Percentiles rank a stretch among this genome's conserved stretches.
Conservation (phyloP, 257 asterid genomes). For the Solanum megistacrolobum region DNA sequence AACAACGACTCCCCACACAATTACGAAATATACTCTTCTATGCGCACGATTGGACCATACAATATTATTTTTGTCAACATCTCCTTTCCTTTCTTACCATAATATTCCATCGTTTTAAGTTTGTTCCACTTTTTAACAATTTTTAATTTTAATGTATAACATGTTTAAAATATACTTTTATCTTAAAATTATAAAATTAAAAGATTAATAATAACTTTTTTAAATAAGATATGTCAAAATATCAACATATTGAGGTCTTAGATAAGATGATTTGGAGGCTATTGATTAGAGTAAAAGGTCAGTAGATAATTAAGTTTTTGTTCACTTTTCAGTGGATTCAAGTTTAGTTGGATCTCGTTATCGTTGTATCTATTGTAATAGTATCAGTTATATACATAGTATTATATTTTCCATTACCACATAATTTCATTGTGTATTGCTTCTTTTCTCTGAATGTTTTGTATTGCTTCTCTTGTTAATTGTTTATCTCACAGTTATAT, state of each 20-base stretch:
- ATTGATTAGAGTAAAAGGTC: not conserved
- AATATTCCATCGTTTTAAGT: not conserved
- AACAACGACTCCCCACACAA: not conserved
- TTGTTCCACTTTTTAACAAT: not conserved
- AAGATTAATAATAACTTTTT: not conserved
- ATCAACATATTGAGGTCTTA: not conserved
- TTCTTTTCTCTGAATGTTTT: not conserved
- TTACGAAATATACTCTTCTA: not conserved
- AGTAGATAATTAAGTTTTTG: rapidly evolving
- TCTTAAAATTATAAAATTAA: not conserved
- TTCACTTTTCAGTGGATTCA: not conserved
- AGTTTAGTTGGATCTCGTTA: too few relatives aligned
- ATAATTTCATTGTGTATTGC: too few relatives aligned
- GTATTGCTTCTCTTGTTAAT: too few relatives aligned
- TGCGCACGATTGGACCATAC: not conserved
- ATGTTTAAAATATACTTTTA: not conserved
- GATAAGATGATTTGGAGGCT: not conserved
- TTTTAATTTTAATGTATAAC: not conserved
- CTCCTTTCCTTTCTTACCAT: not conserved
- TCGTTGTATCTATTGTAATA: not conserved
- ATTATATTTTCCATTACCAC: not conserved
- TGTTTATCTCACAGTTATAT: too few relatives aligned
- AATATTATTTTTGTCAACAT: not conserved
- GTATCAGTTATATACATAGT: not conserved
- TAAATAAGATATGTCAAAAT: rapidly evolving